Base-by-base conservation (phyloP, 352 stramenopile species). In the Phytophthora cryptogea region DNA sequence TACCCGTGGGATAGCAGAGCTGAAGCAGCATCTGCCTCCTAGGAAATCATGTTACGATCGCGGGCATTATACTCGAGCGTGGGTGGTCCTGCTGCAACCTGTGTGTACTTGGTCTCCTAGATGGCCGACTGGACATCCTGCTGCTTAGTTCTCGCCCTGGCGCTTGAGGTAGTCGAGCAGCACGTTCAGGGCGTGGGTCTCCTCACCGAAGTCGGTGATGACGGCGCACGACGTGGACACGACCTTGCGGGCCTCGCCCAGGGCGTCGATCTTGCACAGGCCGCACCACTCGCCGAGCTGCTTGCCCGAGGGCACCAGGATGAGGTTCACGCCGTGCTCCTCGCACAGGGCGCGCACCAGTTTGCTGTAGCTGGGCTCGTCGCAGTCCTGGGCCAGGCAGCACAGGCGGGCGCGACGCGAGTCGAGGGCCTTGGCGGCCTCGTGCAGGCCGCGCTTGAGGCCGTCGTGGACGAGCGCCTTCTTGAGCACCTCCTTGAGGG, bases 151-250 rank as follows among this genome's bases (percentile, higher is more conserved):
- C 70, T 94, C 87, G 66, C 85, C 85, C 75, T 93, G 87, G 67
- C 85, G 98, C 89, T 99, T 98, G 63, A 99, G 91, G 88, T 99
- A 99, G 74, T 99, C 95, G 59, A 99, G 86, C 42, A 99, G 91
- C 50, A 99, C 92, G 66, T 97, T 97, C 50, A 99, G 87, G 46
- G 97, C 97, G 77, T 97, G 90, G 39, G 93, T 98, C 75, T 99
- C 97, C 87, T 99, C 97, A 79, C 98, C 98, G 70, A 99, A 99
- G 79, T 99, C 97, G 46, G 97, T 99, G 72, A 99, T 98, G 65
- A 99, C 97, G 59, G 95, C 95, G 77, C 93, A 98, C 56, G 95
- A 99, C 51, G 95, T 99, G 48, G 94, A 97, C 30, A 99, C 97
- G 52, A 99, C 97, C 94, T 99, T 99, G 76, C 96, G 97, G 54